Evolutionary conservation across 257 asterid species (phyloP), one percentile per base, ranked within the genome.

Genomic region (Solanum verrucosum): DNA sequence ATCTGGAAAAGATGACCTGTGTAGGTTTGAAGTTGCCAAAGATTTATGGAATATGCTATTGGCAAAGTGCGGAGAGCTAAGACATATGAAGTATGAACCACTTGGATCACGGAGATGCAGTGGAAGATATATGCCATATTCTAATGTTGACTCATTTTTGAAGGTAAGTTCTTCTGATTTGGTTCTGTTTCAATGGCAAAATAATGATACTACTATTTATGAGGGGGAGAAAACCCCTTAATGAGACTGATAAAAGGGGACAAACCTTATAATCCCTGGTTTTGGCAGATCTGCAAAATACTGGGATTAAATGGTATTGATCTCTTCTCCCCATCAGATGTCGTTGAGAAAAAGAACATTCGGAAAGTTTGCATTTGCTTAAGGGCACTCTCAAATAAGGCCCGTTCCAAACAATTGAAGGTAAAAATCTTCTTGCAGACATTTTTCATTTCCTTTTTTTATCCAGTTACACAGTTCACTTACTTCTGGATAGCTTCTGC

Each of bases 321-420:
- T 90, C 98, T 96, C 88, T 94, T 96, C 90, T 96, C 99, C 40
- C 99, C 99, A 74, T 93, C 99, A 1, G 99, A 96, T 93, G 98
- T 95, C 85, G 98, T 96, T 86, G 99, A 96, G 94, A 95, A 92
- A 90, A 89, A 94, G 88, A 89, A 96, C 87, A 90, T 87, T 60
- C 91, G 99, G 84, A 95, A 95, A 91, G 98, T 96, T 86, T 96
- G 99, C 94, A 94, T 95, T 91, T 96, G 99, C 91, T 88, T 96
- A 86, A 89, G 99, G 89, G 93, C 98, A 63, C 93, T 96, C 86
- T 96, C 98, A 16, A 96, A 94, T 92, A 94, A 94, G 92, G 94
- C 98, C 88, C 92, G 98, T 90, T 93, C 97, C 73, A 93, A 93
- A 92, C 96, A 93, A 84, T 92, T 96, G 86, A 90, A 92, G 87